These are phyloP conservation scores for Penicillium macrosclerotiorum DNA, from an alignment of 495 filamentous ascomycete species.

Conservation along the genomic window DNA sequence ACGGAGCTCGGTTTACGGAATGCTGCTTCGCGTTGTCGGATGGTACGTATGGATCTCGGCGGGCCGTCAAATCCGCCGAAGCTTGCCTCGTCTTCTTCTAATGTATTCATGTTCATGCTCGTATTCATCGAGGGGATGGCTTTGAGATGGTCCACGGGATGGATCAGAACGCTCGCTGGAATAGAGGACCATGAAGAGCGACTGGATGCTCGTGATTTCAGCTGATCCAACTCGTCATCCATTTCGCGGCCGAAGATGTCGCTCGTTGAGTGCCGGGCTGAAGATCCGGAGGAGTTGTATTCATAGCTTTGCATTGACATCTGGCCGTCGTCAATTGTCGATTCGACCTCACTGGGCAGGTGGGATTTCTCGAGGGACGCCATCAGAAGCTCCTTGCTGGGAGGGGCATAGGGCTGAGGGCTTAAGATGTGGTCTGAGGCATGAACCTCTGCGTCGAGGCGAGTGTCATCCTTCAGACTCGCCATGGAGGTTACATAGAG, in stretches of 20 bases:
- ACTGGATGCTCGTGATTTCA: constrained; percentile 40
- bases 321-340: constrained; percentile 20
- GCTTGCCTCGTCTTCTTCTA: constrained; percentile 25
- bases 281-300: constrained; percentile 39
- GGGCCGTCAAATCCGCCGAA: constrained; percentile 20
- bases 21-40: constrained; percentile 41
- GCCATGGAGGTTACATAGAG: constrained; percentile 18
- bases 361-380: constrained; percentile 22
- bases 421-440: constrained; percentile 23
- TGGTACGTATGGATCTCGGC: constrained; percentile 21
- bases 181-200: constrained; percentile 45
- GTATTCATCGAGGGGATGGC: constrained; percentile 10
- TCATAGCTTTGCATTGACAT: constrained; percentile 29
- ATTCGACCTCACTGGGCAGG: constrained; percentile 14
- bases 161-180: constrained; percentile 37
- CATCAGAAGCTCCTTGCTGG: constrained; percentile 18
- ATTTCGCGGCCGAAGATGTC: constrained; percentile 29
- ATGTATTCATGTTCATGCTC: constrained; percentile 20
- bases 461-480: constrained; percentile 16
- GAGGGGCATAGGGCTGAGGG: constrained; percentile 20
- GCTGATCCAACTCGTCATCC: constrained; percentile 30
- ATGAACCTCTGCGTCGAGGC: constrained; percentile 4
- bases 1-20: constrained; percentile 75
- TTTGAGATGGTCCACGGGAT: constrained; percentile 25
- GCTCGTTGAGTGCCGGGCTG: constrained; percentile 30